Evolutionary conservation across 805 yeast genomes (phyloP).

Genomic region (Ogataea neopini): DNA sequence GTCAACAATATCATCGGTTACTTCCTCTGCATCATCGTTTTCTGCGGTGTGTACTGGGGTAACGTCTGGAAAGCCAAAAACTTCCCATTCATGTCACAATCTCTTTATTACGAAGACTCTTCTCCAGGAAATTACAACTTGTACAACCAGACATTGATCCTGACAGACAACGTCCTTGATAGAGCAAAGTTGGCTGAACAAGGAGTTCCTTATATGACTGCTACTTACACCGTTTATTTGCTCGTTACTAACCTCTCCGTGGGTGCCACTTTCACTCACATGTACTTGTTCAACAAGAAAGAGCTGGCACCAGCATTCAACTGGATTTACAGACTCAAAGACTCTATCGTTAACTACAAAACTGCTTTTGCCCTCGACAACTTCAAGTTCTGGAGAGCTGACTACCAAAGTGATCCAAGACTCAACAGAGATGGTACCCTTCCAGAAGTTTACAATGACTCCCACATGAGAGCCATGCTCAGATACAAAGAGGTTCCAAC

Average conservation of each 20-base stretch:
- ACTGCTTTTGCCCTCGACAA: conserved; percentile 25
- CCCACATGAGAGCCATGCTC: conserved; percentile 39
- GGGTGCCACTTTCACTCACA: conserved; percentile 36
- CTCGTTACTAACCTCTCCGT: conserved; percentile 36
- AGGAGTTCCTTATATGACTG: conserved; percentile 35
- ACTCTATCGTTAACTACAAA: conserved; percentile 38
- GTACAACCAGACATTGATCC: conserved; percentile 33
- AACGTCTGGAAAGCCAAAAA: conserved; percentile 36
- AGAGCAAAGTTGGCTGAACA: conserved; percentile 25
- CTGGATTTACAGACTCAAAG: conserved; percentile 25
- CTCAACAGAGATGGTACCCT: conserved; percentile 24
- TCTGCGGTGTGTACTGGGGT: conserved; percentile 35
- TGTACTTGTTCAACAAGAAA: conserved; percentile 32
- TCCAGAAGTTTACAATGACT: conserved; percentile 33
- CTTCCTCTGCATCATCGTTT: conserved; percentile 29
- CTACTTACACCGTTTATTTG: conserved; percentile 34
- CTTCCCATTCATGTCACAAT: conserved; percentile 38
- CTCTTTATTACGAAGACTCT: conserved; percentile 30
- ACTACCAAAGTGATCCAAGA: conserved; percentile 21
- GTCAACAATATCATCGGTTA: conserved; percentile 33
- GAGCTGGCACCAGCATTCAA: conserved; percentile 27
- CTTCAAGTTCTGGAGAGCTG: conserved; percentile 49
- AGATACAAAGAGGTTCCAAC: conserved; percentile 40
- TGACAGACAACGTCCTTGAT: conserved; percentile 28
- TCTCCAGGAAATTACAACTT: conserved; percentile 27